Evolutionary conservation across 441 rosid genomes (phyloP), one percentile per base, ranked within the genome.

Genomic region (Brassica balearica): DNA sequence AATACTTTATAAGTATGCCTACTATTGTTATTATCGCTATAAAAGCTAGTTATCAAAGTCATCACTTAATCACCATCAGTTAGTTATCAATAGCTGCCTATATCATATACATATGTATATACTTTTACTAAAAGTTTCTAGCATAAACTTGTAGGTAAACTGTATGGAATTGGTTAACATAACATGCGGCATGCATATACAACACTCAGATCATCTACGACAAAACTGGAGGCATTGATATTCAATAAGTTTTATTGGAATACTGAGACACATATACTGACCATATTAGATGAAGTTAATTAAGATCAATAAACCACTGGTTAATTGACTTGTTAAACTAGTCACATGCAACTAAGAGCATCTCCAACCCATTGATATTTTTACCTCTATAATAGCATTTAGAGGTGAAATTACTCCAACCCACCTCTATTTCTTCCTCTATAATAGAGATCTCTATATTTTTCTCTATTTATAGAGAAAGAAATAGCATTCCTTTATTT

Each of bases 1-100:
- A 48, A n/a, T 8, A 15, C 8, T 15, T 29, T 65, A 2, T 1
- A 65, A 65, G 6, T 3, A 36, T 62, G 32, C 20, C 27, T 65
- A 64, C 48, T 65, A 41, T 66, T 20, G 34, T 20, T 4, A 66
- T 43, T 66, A 66, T 64, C 46, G 22, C 65, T 60, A 5, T 58
- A 58, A 58, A 56, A 19, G 12, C 19, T 58, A 8, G 27, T 58
- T 20, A 58, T 58, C 60, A 55, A 17, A 27, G 32, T 27, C 32
- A 27, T 27, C 8, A 34, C 8, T 34, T 34, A 34, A 34, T 34
- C 38, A 34, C 38, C 8, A 34, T 34, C 8, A 34, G 38, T 34
- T 34, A 34, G 38, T 6, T 34, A 34, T 34, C 38, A 34, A 34
- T 43, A 43, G n/a, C 51, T 43, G 51, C 51, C 51, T 43, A 10